phyloP scores from a whole-genome alignment of 2,329 filamentous ascomycete genomes.

The Exophiala aquamarina region DNA sequence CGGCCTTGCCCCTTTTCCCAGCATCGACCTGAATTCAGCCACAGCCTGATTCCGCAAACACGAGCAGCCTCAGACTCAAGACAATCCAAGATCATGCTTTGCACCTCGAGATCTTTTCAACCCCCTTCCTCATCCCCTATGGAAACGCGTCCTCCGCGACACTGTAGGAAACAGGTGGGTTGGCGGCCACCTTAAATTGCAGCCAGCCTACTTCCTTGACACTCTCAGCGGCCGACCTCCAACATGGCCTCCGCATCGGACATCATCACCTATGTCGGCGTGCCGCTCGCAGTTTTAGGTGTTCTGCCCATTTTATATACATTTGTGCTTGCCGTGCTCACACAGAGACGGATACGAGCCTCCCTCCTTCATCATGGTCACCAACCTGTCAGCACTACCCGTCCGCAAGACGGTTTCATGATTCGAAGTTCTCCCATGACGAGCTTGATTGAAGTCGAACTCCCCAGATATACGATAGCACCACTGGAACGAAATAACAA shows the following conservation, averaged over 20 bases:
- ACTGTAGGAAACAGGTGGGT: neutral
- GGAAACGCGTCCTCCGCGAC: neutral
- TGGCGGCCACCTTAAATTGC: neutral
- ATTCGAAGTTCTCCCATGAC: constrained; percentile 66
- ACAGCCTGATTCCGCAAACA: too few relatives aligned
- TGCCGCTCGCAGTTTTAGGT: constrained; percentile 60
- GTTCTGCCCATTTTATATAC: constrained; percentile 68
- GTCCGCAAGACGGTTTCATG: constrained; percentile 47
- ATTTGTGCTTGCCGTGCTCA: constrained; percentile 59
- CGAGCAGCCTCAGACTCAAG: neutral
- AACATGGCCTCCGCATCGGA: constrained; percentile 40
- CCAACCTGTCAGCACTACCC: constrained; percentile 32
- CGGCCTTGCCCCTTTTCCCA: too few relatives aligned
- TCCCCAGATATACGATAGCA: constrained; percentile 64
- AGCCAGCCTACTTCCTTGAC: neutral
- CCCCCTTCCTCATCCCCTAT: too few relatives aligned
- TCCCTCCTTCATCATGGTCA: constrained; percentile 57
- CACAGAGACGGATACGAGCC: constrained; percentile 60
- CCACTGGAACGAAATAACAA: constrained; percentile 58
- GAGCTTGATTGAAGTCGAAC: constrained; percentile 65
- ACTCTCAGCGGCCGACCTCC: neutral
- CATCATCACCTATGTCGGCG: constrained; percentile 57
- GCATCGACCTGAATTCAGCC: too few relatives aligned
- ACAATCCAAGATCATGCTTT: neutral
- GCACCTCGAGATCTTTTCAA: neutral